Evolutionary conservation across 2,329 filamentous ascomycete species (phyloP).

Genomic region (Aspergillus calidoustus): DNA sequence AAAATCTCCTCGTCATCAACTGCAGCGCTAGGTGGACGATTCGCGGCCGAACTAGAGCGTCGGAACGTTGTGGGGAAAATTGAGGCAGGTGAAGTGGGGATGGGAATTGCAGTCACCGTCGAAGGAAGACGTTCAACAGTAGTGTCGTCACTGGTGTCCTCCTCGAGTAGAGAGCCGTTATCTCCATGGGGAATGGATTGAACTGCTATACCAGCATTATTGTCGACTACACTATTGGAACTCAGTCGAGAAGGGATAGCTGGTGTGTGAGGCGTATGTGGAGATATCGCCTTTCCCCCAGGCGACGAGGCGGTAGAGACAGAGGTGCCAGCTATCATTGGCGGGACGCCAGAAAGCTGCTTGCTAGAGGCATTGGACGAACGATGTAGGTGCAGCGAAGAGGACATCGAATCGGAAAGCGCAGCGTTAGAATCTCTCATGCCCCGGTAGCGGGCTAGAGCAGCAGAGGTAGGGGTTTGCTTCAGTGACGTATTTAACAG

Average conservation of each 20-base stretch:
- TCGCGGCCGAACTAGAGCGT: slow-evolving; percentile 51
- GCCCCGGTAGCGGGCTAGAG: slow-evolving; percentile 81
- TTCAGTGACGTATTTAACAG: slow-evolving; percentile 73
- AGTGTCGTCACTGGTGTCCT: slow-evolving; percentile 42
- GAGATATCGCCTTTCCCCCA: slow-evolving; percentile 79
- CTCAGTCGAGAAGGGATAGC: slow-evolving; percentile 92
- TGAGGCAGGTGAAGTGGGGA: slow-evolving; percentile 51
- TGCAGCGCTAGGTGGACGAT: slow-evolving; percentile 39
- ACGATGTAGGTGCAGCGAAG: slow-evolving; percentile 81
- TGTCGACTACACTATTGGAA: slow-evolving; percentile 80
- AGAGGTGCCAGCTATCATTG: slow-evolving; percentile 67
- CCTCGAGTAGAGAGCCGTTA: slow-evolving; percentile 40
- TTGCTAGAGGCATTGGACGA: slow-evolving; percentile 80
- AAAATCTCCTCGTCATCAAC: slow-evolving; percentile 52
- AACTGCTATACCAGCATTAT: slow-evolving; percentile 43
- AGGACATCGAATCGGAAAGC: slow-evolving; percentile 90
- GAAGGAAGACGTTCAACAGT: slow-evolving; percentile 37
- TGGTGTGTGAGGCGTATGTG: slow-evolving; percentile 89
- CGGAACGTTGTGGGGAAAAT: slow-evolving; percentile 47
- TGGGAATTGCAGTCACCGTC: slow-evolving; percentile 52
- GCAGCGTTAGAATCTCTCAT: slow-evolving; percentile 90
- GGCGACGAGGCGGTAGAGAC: slow-evolving; percentile 87
- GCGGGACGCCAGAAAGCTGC: slow-evolving; percentile 68
- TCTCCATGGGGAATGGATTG: slow-evolving; percentile 35
- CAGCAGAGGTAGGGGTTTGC: slow-evolving; percentile 77